These are phyloP conservation scores for Scalesia atractyloides DNA, from an alignment of 129 eudicot genomes.

Conservation along the genomic window DNA sequence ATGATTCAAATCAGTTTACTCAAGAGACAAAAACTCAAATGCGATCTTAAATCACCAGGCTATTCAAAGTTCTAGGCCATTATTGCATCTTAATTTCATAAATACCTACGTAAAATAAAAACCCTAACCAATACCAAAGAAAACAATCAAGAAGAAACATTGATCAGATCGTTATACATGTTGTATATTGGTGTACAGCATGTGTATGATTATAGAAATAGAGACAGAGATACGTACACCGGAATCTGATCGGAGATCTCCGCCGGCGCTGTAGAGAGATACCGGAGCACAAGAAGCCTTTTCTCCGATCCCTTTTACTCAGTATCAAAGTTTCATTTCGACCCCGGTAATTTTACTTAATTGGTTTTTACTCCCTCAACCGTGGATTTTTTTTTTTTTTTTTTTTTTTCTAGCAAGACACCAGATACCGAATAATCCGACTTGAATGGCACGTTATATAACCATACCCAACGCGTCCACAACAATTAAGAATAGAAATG, in stretches of 20 bases:
- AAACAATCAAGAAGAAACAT: neutral
- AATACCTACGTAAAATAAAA: neutral
- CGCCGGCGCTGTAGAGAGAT: neutral
- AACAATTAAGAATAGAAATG: too few species aligned
- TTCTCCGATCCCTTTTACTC: slow-evolving; percentile 13
- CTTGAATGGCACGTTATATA: too few species aligned
- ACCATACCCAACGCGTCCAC: too few species aligned
- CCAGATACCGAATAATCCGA: too few species aligned
- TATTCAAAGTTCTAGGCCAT: neutral
- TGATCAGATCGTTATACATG: slow-evolving; percentile 9
- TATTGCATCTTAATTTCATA: slow-evolving; percentile 1
- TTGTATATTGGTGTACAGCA: neutral
- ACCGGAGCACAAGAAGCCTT: slow-evolving; percentile 12
- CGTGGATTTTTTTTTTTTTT: too few species aligned
- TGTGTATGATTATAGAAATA: neutral
- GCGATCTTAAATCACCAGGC: neutral
- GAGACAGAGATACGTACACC: slow-evolving; percentile 12
- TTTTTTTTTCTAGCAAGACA: too few species aligned
- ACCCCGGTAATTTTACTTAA: slow-evolving; percentile 7
- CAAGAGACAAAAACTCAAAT: slow-evolving; percentile 11
- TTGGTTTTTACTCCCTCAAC: neutral
- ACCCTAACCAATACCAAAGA: slow-evolving; percentile 20
- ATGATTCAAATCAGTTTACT: neutral
- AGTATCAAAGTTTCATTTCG: neutral
- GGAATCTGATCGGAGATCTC: slow-evolving; percentile 28